Base-by-base conservation (phyloP, 108 stramenopile species). In the Cylindrotheca fusiformis region DNA sequence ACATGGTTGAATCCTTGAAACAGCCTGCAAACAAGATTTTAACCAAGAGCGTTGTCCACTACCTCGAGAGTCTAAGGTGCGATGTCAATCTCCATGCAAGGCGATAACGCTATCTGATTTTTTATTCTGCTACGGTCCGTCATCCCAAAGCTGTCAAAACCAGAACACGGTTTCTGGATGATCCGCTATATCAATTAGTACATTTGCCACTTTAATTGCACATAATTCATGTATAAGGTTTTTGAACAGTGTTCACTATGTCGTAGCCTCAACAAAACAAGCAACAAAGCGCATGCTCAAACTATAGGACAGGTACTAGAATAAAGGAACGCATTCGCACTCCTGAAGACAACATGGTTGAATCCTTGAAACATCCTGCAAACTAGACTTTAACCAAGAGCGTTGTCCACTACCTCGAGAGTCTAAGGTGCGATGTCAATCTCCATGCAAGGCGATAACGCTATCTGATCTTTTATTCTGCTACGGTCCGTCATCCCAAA, bases 281-380 rank as follows among this genome's bases (percentile, higher is more conserved):
- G n/a, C n/a, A n/a, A n/a, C n/a, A n/a, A n/a, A n/a, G n/a, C n/a
- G n/a, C n/a, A n/a, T n/a, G n/a, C n/a, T n/a, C n/a, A n/a, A n/a
- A n/a, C n/a, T n/a, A n/a, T n/a, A 72, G 76, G 41, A 78, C 80
- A 24, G 60, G 74, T 27, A 65, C 72, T 27, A 67, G 72, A 54
- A 77, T 80, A 27, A 65, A 59, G 24, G 60, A 61, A 2, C 60
- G 60, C 46, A 48, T 48, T 2, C 23, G 32, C 25, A 61, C 60
- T 14, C 60, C 60, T 6, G 19, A 22, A 18, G 60, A 61, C 18
- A 8, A 33, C 14, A 36, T 61, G 12, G 19, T 28, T 6, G 45
- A 30, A 3, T 23, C 46, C 14, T 22, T 61, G 23, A 47, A 48
- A 29, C 21, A 61, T 14, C 45, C 45, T n/a, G 27, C 60, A 2